phyloP scores from a whole-genome alignment of 805 yeast species.

The Cyberlindnera bimundalis region DNA sequence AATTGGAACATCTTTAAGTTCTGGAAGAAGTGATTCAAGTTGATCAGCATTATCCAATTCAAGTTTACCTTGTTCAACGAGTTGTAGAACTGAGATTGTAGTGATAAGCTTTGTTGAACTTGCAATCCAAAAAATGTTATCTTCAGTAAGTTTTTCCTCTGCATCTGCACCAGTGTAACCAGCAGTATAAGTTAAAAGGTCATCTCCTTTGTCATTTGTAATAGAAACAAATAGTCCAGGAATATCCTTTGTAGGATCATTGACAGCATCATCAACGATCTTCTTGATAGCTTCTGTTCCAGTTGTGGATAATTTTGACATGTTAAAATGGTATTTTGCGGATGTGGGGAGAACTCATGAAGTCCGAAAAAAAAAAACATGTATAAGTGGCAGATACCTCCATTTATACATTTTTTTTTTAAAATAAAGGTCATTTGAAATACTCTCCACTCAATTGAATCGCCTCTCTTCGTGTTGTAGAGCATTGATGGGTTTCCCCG shows the following conservation, averaged over 20 bases:
- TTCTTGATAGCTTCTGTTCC: constrained; percentile 10
- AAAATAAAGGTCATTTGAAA: too few species aligned
- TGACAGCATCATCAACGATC: constrained; percentile 7
- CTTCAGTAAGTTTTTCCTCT: constrained; percentile 19
- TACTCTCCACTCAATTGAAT: too few species aligned
- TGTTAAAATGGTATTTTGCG: too few species aligned
- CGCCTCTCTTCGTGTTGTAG: too few species aligned
- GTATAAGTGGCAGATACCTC: too few species aligned
- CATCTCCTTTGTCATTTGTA: constrained; percentile 15
- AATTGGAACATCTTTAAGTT: constrained; percentile 27
- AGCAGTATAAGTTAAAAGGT: constrained; percentile 20
- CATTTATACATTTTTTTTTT: too few species aligned
- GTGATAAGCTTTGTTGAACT: constrained; percentile 34
- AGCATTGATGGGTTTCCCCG: too few species aligned
- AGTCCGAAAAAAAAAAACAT: too few species aligned
- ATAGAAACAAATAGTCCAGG: constrained; percentile 14
- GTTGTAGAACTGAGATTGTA: constrained; percentile 30
- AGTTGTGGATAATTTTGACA: constrained; percentile 4
- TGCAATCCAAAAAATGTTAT: constrained; percentile 30
- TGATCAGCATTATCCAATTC: constrained; percentile 31
- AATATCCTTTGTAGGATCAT: constrained; percentile 10
- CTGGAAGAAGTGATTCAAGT: constrained; percentile 31
- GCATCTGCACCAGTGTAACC: constrained; percentile 22
- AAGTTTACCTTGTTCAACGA: constrained; percentile 33
- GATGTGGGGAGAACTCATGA: too few species aligned